Conservation (phyloP, 164 flowering plant genomes). For the Umbellularia californica region DNA sequence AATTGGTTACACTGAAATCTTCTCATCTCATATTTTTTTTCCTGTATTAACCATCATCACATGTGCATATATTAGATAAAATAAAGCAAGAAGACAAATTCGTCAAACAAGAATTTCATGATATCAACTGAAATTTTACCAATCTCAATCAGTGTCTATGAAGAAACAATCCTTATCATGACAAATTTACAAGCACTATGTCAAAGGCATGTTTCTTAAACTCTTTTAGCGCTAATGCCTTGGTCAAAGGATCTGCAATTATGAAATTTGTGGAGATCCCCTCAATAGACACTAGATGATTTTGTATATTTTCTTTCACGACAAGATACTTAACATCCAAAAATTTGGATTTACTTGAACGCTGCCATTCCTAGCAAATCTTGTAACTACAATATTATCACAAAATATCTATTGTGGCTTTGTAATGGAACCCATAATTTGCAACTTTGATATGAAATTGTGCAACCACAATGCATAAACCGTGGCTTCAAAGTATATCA, state of each 20-base stretch:
- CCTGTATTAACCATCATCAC: too few relatives aligned
- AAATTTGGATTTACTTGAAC: neutral
- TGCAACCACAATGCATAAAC: neutral
- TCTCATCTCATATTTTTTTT: too few relatives aligned
- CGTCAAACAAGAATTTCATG: too few relatives aligned
- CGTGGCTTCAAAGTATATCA: neutral
- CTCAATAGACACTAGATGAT: neutral
- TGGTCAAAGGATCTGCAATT: conserved; percentile 4
- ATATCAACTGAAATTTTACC: too few relatives aligned
- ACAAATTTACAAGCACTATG: neutral
- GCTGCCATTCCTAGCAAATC: too few relatives aligned
- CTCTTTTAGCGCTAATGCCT: neutral
- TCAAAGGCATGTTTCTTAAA: neutral
- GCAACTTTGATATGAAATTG: neutral
- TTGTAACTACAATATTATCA: neutral
- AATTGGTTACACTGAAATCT: too few relatives aligned
- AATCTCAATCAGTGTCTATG: too few relatives aligned
- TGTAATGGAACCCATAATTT: neutral
- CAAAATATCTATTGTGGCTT: neutral
- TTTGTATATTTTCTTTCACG: neutral
- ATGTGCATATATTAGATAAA: too few relatives aligned
- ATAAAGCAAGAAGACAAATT: too few relatives aligned
- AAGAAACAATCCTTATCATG: too few relatives aligned
- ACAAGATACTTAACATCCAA: neutral
- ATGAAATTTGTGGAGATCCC: neutral